Percentiles rank a stretch among this genome's conserved stretches.
Evolutionary conservation across 1,284 basidiomycete species (phyloP).

Genomic region (Malassezia cuniculi): DNA sequence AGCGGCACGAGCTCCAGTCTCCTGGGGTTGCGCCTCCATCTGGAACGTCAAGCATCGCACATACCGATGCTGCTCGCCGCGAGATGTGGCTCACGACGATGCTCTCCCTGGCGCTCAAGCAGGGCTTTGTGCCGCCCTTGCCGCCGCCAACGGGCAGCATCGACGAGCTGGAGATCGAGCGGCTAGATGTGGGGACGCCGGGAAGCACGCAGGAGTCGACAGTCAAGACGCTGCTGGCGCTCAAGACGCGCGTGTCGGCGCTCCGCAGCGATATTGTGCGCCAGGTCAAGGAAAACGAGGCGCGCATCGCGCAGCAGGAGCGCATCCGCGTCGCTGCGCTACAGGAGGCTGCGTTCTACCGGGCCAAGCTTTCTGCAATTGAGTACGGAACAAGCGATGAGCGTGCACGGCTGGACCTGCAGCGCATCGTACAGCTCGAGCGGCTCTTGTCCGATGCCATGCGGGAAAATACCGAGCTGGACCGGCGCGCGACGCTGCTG

Average conservation of each 20-base stretch:
- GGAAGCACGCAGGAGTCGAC: constrained; percentile 49
- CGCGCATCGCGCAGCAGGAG: constrained; percentile 67
- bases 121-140: constrained; percentile 66
- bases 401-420: constrained; percentile 59
- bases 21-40: too few species aligned
- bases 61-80: too few species aligned
- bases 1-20: too few species aligned
- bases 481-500: constrained; percentile 54
- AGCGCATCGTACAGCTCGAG: constrained; percentile 69
- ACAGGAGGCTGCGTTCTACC: constrained; percentile 91
- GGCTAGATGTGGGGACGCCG: constrained; percentile 46
- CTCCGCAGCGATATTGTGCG: constrained; percentile 65
- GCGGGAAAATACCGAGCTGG: constrained; percentile 58
- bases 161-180: constrained; percentile 29
- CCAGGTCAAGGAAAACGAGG: constrained; percentile 64
- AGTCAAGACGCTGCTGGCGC: constrained; percentile 61
- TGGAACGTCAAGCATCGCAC: too few species aligned
- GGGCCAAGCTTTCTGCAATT: constrained; percentile 75
- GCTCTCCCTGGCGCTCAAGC: constrained; percentile 60
- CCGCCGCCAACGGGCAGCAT: constrained; percentile 21
- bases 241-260: constrained; percentile 77
- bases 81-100: constrained; percentile 78
- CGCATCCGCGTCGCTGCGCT: constrained; percentile 64
- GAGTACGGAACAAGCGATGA: constrained; percentile 62
- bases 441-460: constrained; percentile 61